phyloP scores from a whole-genome alignment of 2,329 filamentous ascomycete genomes.

The Bipolaris gigantea region DNA sequence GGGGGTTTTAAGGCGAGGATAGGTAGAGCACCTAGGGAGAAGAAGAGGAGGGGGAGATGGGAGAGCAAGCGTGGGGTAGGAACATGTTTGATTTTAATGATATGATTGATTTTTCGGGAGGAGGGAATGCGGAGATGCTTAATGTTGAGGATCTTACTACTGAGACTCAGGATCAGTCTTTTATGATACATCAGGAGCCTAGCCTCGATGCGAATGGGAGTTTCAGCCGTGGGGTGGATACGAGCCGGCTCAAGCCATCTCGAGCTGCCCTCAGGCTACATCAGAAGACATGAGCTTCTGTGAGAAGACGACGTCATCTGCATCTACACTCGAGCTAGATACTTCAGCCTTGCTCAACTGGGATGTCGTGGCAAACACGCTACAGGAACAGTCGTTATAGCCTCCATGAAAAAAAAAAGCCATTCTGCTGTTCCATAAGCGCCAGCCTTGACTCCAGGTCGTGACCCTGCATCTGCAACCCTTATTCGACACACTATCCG shows the following conservation, averaged over 20 bases:
- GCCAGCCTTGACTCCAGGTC: not conserved
- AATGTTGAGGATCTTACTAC: constrained; percentile 11
- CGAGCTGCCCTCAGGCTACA: constrained; percentile 1
- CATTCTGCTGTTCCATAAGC: not conserved
- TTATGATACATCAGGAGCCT: constrained; percentile 17
- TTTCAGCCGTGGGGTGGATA: constrained; percentile 16
- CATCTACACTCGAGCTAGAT: constrained; percentile 24
- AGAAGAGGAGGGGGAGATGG: constrained; percentile 24
- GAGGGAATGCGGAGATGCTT: constrained; percentile 13
- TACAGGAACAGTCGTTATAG: not conserved
- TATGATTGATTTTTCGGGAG: constrained; percentile 29
- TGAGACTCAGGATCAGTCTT: constrained; percentile 8
- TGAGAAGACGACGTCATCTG: constrained; percentile 4
- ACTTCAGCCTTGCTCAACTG: constrained; percentile 15
- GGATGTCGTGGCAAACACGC: not conserved
- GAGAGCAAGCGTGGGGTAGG: constrained; percentile 15
- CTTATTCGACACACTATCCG: not conserved
- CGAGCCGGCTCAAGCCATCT: constrained; percentile 1
- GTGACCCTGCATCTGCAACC: not conserved
- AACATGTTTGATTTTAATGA: constrained; percentile 34
- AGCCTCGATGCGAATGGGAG: constrained; percentile 20
- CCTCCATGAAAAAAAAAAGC: not conserved
- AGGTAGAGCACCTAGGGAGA: constrained; percentile 56
- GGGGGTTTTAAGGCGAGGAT: constrained; percentile 60
- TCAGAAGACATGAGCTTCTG: not conserved